Conservation (phyloP, 2,329 filamentous ascomycete genomes). For the Aspergillus sp. region DNA sequence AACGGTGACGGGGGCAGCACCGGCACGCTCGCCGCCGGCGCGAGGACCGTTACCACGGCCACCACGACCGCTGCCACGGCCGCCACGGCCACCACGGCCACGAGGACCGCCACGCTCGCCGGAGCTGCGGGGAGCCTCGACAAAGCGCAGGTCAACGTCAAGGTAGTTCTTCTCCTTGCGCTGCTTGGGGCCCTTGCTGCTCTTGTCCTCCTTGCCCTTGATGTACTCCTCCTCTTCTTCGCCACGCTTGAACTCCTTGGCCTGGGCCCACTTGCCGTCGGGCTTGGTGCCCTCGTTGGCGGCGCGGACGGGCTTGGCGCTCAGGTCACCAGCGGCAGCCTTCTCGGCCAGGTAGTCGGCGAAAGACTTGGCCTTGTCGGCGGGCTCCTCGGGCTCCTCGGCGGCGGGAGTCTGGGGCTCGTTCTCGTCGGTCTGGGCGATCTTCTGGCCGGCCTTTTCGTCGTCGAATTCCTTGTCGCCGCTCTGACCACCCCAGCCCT, state of each 20-base stretch:
- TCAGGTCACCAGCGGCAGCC: conserved; percentile 61
- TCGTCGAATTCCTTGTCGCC: conserved; percentile 82
- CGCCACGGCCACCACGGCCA: conserved; percentile 33
- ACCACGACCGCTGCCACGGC: conserved; percentile 33
- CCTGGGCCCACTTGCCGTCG: conserved; percentile 88
- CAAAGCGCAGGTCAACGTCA: conserved; percentile 78
- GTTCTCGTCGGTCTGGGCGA: conserved; percentile 78
- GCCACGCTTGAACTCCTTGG: conserved; percentile 57
- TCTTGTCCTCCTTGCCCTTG: conserved; percentile 65
- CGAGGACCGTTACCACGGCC: conserved; percentile 21
- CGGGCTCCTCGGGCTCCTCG: conserved; percentile 51
- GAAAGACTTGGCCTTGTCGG: conserved; percentile 88
- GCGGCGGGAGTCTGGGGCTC: conserved; percentile 52
- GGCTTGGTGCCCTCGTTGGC: conserved; percentile 84
- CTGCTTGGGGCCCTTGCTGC: conserved; percentile 68
- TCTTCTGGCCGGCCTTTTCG: conserved; percentile 83
- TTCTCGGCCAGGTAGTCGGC: conserved; percentile 75
- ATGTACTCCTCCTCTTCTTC: conserved; percentile 67
- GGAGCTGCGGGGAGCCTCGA: conserved; percentile 52
- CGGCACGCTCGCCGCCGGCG: conserved; percentile 7
- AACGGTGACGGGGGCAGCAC: conserved; percentile 27
- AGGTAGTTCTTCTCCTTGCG: conserved; percentile 86
- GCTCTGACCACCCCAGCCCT: conserved; percentile 80
- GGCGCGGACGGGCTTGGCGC: conserved; percentile 68
- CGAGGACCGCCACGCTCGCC: conserved; percentile 38